These are phyloP conservation scores for Zygosaccharomyces sapae DNA, from an alignment of 1,139 yeast genomes.

Conservation along the genomic window DNA sequence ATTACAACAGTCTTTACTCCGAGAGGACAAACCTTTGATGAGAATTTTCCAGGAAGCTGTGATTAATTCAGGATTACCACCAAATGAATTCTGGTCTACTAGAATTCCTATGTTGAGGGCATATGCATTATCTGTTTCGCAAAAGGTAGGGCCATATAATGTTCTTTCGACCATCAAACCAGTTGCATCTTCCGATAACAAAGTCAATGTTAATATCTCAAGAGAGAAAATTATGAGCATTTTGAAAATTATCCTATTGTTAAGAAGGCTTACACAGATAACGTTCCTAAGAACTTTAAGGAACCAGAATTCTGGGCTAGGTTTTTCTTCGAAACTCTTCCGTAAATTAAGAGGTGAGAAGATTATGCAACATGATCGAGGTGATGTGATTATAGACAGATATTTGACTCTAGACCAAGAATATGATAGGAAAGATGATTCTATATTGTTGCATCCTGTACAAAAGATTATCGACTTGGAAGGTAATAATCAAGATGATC, in stretches of 20 bases:
- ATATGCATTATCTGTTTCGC: constrained; percentile 79
- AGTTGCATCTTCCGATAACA: constrained; percentile 82
- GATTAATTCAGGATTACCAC: constrained; percentile 69
- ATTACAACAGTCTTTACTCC: constrained; percentile 71
- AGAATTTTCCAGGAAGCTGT: constrained; percentile 84
- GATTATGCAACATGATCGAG: constrained; percentile 67
- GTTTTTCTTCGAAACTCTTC: constrained; percentile 84
- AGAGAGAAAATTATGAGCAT: constrained; percentile 86
- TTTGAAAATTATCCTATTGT: constrained; percentile 88
- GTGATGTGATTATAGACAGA: constrained; percentile 80
- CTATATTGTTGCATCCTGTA: constrained; percentile 42
- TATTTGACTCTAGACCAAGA: constrained; percentile 64
- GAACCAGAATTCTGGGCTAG: constrained; percentile 98
- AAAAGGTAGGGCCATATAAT: constrained; percentile 88
- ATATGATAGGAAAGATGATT: constrained; percentile 40
- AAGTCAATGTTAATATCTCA: constrained; percentile 87
- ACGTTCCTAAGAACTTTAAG: constrained; percentile 72
- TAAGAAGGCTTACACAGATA: constrained; percentile 82
- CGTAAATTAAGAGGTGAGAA: constrained; percentile 87
- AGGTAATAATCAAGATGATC: constrained; percentile 79
- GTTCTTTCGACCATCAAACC: constrained; percentile 92
- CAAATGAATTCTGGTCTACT: constrained; percentile 84
- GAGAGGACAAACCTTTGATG: constrained; percentile 67
- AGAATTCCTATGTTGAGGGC: constrained; percentile 77
- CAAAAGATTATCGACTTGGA: constrained; percentile 65